Percentiles rank a stretch among this genome's conserved stretches.
Evolutionary conservation across 2,329 filamentous ascomycete species (phyloP).

Genomic region (Ascochyta viciae-villosae): DNA sequence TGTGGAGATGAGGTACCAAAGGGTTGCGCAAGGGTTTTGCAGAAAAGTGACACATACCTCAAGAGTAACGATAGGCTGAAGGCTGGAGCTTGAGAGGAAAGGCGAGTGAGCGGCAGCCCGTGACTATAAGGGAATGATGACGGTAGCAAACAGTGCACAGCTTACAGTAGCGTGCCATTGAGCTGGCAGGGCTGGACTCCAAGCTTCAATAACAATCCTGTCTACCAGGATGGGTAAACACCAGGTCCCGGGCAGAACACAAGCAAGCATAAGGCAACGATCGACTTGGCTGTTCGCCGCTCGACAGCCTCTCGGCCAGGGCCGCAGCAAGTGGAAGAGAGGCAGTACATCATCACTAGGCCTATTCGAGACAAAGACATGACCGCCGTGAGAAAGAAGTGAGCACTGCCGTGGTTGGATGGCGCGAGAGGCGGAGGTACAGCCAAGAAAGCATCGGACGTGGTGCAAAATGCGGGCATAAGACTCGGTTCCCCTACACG

Average conservation of each 20-base stretch:
- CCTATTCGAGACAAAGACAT: conserved; percentile 22
- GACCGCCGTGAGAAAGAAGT: conserved; percentile 29
- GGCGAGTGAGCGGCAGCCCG: conserved; percentile 25
- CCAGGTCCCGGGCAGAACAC: conserved; percentile 27
- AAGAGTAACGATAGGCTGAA: conserved; percentile 35
- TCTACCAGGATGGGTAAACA: conserved; percentile 36
- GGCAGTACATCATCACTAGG: conserved; percentile 29
- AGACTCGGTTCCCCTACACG: conserved; percentile 31
- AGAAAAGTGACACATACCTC: conserved; percentile 35
- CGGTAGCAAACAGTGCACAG: conserved; percentile 29
- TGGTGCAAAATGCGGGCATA: conserved; percentile 29
- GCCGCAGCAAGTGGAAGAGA: conserved; percentile 22
- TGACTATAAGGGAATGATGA: conserved; percentile 38
- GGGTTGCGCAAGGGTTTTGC: conserved; percentile 12
- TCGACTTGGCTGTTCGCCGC: conserved; percentile 19
- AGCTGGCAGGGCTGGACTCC: conserved; percentile 36
- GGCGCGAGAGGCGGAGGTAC: conserved; percentile 29
- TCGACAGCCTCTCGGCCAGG: conserved; percentile 24
- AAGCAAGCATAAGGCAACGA: conserved; percentile 31
- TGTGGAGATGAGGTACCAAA: conserved; percentile 3
- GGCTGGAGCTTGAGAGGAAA: conserved; percentile 28
- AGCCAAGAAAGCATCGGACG: conserved; percentile 26
- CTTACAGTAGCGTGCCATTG: conserved; percentile 30
- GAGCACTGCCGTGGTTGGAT: conserved; percentile 28
- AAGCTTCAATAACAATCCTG: conserved; percentile 35